Evolutionary conservation across 164 flowering plant species (phyloP), one percentile per base, ranked within the genome.

Genomic region (Chimonanthus salicifolius): DNA sequence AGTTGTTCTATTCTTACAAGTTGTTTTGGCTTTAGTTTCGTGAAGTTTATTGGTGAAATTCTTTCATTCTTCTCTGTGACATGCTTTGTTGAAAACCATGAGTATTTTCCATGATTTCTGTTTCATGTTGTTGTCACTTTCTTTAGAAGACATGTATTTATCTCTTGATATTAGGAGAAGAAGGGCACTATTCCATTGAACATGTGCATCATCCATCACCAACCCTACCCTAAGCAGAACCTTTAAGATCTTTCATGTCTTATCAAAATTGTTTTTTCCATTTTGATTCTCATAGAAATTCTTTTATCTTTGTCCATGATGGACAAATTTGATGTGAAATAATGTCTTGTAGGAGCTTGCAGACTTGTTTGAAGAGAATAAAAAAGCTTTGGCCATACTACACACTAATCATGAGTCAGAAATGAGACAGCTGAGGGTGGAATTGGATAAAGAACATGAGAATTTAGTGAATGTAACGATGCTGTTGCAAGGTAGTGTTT

Each of bases 271-370:
- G 47, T 65, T 62, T 18, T 16, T 33, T 7, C 5, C 66, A 18
- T 20, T 44, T 63, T 10, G 44, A 63, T 63, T 63, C 10, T 63
- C 46, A 7, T 65, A 13, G 16, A 11, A 8, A 9, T 65, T 45
- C 48, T 65, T 45, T 43, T 65, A 11, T 65, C 11, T 11, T 47
- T 76, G 15, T 75, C 21, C 58, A 67, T 76, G 72, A 72, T 74
- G 72, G 75, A 71, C 75, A 69, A 78, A 67, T 74, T 81, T 85
- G 85, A 83, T 81, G 82, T 71, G 69, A 85, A 78, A 18, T 81
- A 78, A 82, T 84, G 76, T 82, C 81, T 84, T 90, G 78, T 84
- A 91, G 98, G 97, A 89, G 83, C 84, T 87, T 78, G 86, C 89
- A 84, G 88, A 84, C 84, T 62, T 85, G 72, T 75, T 84, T 63